Evolutionary conservation across 164 flowering plant genomes (phyloP).

Genomic region (Sextonia rubra): DNA sequence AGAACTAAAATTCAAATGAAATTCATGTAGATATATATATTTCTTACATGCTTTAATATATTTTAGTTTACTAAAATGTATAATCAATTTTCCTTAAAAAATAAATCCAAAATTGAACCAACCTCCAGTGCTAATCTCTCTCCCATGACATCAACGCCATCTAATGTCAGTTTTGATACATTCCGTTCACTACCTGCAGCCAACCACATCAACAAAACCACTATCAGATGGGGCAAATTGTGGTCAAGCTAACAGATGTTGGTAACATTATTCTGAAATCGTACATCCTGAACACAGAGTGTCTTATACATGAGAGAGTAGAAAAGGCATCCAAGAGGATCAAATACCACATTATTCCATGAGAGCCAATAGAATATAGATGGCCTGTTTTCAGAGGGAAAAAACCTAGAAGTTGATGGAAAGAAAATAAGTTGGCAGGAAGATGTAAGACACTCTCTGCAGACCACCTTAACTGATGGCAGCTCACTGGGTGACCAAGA

Average conservation of each 20-base stretch:
- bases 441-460: neutral
- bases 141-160: conserved; percentile 99
- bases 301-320: neutral
- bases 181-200: conserved; percentile 82
- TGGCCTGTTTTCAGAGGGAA: too few relatives aligned
- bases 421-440: neutral
- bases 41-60: too few relatives aligned
- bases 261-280: neutral
- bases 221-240: neutral
- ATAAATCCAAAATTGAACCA: conserved; percentile 1
- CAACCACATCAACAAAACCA: conserved; percentile 8
- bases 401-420: neutral
- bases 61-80: too few relatives aligned
- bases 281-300: neutral
- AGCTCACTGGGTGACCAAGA: neutral
- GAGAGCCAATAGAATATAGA: neutral
- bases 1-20: too few relatives aligned
- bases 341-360: neutral
- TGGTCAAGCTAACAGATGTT: neutral
- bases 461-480: neutral
- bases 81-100: too few relatives aligned
- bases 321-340: conserved; percentile 1
- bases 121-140: conserved; percentile 90
- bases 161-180: conserved; percentile 57
- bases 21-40: too few relatives aligned